Conservation (phyloP, 1,284 basidiomycete species). For the Agaricales sp. region DNA sequence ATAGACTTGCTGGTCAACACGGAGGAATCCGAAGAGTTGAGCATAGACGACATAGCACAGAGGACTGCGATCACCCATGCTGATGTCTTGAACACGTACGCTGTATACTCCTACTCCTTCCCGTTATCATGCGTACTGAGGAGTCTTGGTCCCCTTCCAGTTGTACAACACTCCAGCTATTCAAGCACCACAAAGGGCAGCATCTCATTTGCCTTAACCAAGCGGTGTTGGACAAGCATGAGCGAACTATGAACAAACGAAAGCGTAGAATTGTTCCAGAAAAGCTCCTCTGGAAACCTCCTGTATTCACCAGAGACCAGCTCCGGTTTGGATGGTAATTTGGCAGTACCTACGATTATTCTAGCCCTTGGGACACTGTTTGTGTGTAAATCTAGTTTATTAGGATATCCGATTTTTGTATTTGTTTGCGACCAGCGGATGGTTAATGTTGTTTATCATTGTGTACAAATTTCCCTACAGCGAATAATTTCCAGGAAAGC, state of each 20-base stretch:
- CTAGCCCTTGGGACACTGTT: constrained; percentile 5
- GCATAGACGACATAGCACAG: constrained; percentile 96
- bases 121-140: constrained; percentile 8
- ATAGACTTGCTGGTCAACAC: constrained; percentile 80
- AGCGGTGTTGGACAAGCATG: constrained; percentile 84
- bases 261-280: constrained; percentile 75
- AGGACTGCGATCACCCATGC: constrained; percentile 94
- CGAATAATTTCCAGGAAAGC: not conserved
- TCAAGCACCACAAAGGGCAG: constrained; percentile 94
- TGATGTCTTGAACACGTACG: constrained; percentile 97
- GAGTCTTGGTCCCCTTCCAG: constrained; percentile 34
- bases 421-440: not conserved
- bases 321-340: constrained; percentile 77
- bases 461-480: not conserved
- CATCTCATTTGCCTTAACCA: constrained; percentile 93
- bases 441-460: not conserved
- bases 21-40: constrained; percentile 60
- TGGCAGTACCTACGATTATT: constrained; percentile 1
- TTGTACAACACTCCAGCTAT: constrained; percentile 88
- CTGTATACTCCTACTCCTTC: constrained; percentile 18
- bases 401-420: not conserved
- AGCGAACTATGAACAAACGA: constrained; percentile 76
- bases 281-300: constrained; percentile 87
- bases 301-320: constrained; percentile 84
- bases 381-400: not conserved